A percentile compares a stretch with the other conserved stretches of the same genome.
Conservation (phyloP, 495 filamentous ascomycete species). For the Aspergillus olivimuriae region DNA sequence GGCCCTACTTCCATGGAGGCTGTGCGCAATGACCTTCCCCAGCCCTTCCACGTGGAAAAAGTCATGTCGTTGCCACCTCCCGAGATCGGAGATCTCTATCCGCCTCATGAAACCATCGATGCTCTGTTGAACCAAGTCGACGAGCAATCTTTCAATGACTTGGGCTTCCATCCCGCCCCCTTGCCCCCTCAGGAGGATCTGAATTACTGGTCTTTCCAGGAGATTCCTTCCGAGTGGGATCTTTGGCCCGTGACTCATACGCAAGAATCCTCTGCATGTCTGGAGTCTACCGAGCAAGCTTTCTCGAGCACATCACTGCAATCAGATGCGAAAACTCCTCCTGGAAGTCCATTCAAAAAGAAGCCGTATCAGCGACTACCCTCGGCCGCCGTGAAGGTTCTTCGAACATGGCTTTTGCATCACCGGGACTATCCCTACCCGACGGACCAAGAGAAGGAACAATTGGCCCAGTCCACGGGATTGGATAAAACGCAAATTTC, state of each 20-base stretch:
- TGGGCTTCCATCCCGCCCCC: too few relatives aligned
- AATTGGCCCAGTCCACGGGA: slow-evolving; percentile 12
- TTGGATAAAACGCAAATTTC: slow-evolving; percentile 16
- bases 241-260: too few relatives aligned
- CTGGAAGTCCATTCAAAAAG: not conserved
- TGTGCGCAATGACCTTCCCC: not conserved
- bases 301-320: too few relatives aligned
- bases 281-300: too few relatives aligned
- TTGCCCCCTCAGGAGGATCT: too few relatives aligned
- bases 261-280: too few relatives aligned
- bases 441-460: slow-evolving; percentile 11
- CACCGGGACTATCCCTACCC: slow-evolving; percentile 31
- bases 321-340: too few relatives aligned
- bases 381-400: slow-evolving; percentile 4
- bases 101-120: not conserved
- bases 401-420: slow-evolving; percentile 18
- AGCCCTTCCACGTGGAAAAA: slow-evolving; percentile 1
- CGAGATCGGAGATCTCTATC: not conserved
- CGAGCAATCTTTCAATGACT: not conserved
- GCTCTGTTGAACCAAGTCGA: not conserved
- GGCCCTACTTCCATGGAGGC: slow-evolving; percentile 4
- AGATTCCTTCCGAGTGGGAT: too few relatives aligned
- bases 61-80: slow-evolving; percentile 1
- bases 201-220: too few relatives aligned
- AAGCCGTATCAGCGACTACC: slow-evolving; percentile 4